These are phyloP conservation scores for Yamadazyma akitaensis DNA, from an alignment of 805 yeast species.

Conservation along the genomic window DNA sequence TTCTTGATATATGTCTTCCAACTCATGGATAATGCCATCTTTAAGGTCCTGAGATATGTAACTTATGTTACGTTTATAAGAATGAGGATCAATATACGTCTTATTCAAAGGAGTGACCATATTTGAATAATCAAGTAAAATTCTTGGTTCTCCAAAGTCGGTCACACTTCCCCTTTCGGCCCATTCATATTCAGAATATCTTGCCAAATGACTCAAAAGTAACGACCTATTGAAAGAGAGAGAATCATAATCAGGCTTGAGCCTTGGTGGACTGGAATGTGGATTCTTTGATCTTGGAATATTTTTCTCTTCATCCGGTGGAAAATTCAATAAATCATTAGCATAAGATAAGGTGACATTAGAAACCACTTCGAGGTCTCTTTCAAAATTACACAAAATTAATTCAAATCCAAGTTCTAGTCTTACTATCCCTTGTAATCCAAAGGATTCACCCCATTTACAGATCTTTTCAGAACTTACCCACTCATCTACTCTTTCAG, in stretches of 20 bases:
- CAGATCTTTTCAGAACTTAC: conserved; percentile 50
- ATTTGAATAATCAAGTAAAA: conserved; percentile 50
- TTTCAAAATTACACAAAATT: conserved; percentile 56
- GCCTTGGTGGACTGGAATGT: background rate
- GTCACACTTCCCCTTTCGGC: conserved; percentile 44
- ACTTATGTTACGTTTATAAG: conserved; percentile 43
- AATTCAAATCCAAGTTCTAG: conserved; percentile 62
- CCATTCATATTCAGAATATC: conserved; percentile 38
- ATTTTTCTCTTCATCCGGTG: conserved; percentile 22
- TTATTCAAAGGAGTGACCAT: conserved; percentile 52
- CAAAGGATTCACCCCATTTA: conserved; percentile 51
- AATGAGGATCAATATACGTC: conserved; percentile 47
- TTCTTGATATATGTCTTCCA: conserved; percentile 25
- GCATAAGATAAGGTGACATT: conserved; percentile 39
- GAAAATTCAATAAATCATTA: conserved; percentile 35
- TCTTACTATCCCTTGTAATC: conserved; percentile 57
- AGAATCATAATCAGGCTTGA: background rate
- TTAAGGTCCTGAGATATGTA: conserved; percentile 17
- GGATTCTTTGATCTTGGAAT: background rate
- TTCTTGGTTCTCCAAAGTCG: conserved; percentile 47
- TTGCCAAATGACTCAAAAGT: conserved; percentile 15
- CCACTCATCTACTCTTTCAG: conserved; percentile 35
- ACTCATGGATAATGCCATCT: conserved; percentile 29
- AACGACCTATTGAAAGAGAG: conserved; percentile 8
- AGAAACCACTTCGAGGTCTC: conserved; percentile 45